Conservation (phyloP, 495 filamentous ascomycete genomes). For the Cercophora newfieldiana region DNA sequence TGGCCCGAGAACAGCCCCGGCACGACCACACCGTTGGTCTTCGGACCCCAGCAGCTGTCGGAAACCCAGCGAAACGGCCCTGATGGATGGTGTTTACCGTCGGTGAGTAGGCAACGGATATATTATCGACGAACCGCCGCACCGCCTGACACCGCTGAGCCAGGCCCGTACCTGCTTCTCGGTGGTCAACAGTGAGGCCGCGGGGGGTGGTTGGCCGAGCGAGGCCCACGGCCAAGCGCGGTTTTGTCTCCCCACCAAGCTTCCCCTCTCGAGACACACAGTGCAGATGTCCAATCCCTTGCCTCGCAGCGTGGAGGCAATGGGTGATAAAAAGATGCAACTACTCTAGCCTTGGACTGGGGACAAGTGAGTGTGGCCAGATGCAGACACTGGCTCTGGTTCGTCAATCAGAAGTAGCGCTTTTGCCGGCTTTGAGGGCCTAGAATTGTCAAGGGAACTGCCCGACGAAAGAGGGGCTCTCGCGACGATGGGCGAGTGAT, state of each 20-base stretch:
- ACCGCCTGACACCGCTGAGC: neutral
- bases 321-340: constrained; percentile 7
- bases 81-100: neutral
- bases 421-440: neutral
- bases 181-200: neutral
- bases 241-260: neutral
- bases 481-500: neutral
- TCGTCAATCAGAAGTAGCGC: constrained; percentile 9
- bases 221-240: neutral
- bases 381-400: constrained; percentile 6
- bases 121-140: neutral
- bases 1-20: neutral
- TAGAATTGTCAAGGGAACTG: neutral
- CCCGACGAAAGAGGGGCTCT: constrained; percentile 4
- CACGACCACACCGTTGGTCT: neutral
- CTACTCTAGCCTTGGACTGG: constrained; percentile 8
- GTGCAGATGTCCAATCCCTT: neutral
- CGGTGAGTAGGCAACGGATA: neutral
- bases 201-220: constrained; percentile 1
- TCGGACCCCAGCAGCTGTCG: neutral
- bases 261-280: neutral
- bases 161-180: constrained; percentile 26
- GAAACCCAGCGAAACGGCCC: neutral
- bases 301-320: neutral
- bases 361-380: constrained; percentile 1